phyloP scores from a whole-genome alignment of 1,284 basidiomycete genomes.

The Salmacisia buchloeana region DNA sequence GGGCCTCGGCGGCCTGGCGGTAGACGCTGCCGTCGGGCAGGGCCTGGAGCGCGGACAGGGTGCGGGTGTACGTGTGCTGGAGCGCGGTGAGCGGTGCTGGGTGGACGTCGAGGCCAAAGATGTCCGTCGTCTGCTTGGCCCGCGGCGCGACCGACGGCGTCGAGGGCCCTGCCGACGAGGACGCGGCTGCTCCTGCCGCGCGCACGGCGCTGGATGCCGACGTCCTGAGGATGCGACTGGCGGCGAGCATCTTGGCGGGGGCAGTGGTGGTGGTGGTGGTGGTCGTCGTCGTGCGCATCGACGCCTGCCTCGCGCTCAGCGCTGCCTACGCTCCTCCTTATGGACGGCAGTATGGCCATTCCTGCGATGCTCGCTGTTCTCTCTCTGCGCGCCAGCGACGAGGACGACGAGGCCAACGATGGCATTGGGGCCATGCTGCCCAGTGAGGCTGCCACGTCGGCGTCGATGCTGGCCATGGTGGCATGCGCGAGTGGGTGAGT shows the following conservation, averaged over 20 bases:
- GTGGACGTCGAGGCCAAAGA: constrained; percentile 63
- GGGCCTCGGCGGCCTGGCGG: constrained; percentile 79
- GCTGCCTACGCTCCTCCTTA: no score
- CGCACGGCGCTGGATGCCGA: constrained; percentile 1
- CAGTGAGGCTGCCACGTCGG: no score
- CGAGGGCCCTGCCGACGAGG: neutral
- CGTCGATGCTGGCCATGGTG: no score
- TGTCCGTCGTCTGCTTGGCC: constrained; percentile 61
- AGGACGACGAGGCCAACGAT: no score
- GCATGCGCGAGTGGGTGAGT: no score
- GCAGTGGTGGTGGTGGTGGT: neutral
- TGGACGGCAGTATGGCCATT: no score
- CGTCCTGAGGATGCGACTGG: neutral
- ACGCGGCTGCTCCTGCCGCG: neutral
- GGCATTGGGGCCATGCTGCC: no score
- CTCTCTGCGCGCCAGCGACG: no score
- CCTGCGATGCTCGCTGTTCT: no score
- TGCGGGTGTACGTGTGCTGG: constrained; percentile 68
- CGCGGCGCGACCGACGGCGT: neutral
- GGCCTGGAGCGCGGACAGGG: constrained; percentile 63
- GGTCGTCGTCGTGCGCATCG: neutral
- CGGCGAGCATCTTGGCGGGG: neutral
- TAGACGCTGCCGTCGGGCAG: constrained; percentile 80
- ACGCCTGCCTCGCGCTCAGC: no score
- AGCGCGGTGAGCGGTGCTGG: constrained; percentile 74